These are phyloP conservation scores for Chlorencoelia australis DNA, from an alignment of 2,329 filamentous ascomycete genomes.

Conservation along the genomic window DNA sequence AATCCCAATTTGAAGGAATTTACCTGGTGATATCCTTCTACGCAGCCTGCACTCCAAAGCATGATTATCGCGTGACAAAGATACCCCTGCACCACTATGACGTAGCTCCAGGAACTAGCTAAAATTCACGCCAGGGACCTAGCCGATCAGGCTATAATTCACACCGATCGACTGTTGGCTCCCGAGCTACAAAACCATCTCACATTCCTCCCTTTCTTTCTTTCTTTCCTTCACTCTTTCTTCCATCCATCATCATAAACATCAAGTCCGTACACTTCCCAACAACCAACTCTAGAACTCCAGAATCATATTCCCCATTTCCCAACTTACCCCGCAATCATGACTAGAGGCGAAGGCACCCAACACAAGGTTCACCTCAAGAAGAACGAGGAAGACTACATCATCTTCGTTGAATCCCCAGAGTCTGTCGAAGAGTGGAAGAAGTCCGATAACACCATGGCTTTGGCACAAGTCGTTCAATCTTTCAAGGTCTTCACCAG, in stretches of 20 bases:
- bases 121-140: slow-evolving; percentile 17
- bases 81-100: too few species aligned
- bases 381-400: slow-evolving; percentile 56
- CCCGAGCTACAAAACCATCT: slow-evolving; percentile 27
- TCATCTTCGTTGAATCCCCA: slow-evolving; percentile 52
- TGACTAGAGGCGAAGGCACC: slow-evolving; percentile 45
- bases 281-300: slow-evolving; percentile 5
- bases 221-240: slow-evolving; percentile 6
- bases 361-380: slow-evolving; percentile 61
- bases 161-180: slow-evolving; percentile 1
- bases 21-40: too few species aligned
- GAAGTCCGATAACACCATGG: slow-evolving; percentile 64
- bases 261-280: slow-evolving; percentile 6
- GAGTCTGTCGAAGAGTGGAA: slow-evolving; percentile 71
- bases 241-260: slow-evolving; percentile 5
- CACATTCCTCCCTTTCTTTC: slow-evolving; percentile 10
- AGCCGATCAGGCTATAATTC: slow-evolving; percentile 7
- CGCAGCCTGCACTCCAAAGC: too few species aligned
- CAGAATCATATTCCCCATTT: neutral
- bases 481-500: slow-evolving; percentile 85
- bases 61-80: too few species aligned
- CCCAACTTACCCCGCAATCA: slow-evolving; percentile 23
- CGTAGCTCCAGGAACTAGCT: too few species aligned
- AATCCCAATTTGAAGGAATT: too few species aligned
- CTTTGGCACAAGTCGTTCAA: slow-evolving; percentile 75